These are phyloP conservation scores for Amanita pallidorosea DNA, from an alignment of 768 basidiomycete genomes.

Conservation along the genomic window DNA sequence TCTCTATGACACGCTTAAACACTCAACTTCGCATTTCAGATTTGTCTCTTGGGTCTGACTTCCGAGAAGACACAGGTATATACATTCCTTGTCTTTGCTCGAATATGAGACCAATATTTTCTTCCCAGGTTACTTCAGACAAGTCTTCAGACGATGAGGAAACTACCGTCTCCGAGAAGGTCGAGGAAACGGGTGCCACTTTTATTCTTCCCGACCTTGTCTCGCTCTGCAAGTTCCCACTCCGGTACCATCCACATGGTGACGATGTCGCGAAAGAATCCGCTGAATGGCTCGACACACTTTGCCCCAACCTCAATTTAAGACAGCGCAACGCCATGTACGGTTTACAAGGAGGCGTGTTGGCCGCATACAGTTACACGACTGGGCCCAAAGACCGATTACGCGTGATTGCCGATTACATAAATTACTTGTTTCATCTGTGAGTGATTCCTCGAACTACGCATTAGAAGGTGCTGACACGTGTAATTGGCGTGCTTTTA, in stretches of 20 bases:
- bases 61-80: neutral
- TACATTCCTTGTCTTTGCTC: neutral
- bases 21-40: neutral
- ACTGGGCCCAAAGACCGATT: slow-evolving; percentile 44
- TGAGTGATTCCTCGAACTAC: slow-evolving; percentile 17
- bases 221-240: slow-evolving; percentile 36
- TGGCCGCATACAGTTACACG: slow-evolving; percentile 57
- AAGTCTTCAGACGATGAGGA: slow-evolving; percentile 5
- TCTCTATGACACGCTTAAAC: neutral
- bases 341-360: slow-evolving; percentile 54
- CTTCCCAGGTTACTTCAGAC: neutral
- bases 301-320: slow-evolving; percentile 32
- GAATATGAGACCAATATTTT: neutral
- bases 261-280: slow-evolving; percentile 36
- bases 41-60: neutral
- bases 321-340: slow-evolving; percentile 37
- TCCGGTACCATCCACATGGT: slow-evolving; percentile 32
- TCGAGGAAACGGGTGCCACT: slow-evolving; percentile 15
- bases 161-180: neutral
- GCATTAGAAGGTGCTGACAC: slow-evolving; percentile 8
- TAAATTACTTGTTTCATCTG: slow-evolving; percentile 51
- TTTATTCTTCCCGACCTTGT: slow-evolving; percentile 49
- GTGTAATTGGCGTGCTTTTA: slow-evolving; percentile 11
- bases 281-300: slow-evolving; percentile 37
- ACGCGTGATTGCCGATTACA: slow-evolving; percentile 57